Evolutionary conservation across 2,329 filamentous ascomycete genomes (phyloP).

Genomic region (Neonectria sp.): DNA sequence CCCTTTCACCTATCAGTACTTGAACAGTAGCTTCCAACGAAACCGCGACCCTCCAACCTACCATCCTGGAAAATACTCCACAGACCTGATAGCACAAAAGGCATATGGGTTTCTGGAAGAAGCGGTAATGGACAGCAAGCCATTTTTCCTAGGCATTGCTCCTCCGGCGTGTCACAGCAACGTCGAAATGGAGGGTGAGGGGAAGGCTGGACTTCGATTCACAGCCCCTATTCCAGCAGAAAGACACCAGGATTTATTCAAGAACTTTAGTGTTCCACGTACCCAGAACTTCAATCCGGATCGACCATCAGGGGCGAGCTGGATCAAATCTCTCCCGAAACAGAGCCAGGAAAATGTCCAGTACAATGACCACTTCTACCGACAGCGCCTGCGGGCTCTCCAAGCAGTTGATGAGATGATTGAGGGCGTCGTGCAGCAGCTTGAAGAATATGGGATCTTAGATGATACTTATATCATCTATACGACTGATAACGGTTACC

Average conservation of each 20-base stretch:
- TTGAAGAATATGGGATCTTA: slow-evolving; percentile 45
- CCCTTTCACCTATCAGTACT: slow-evolving; percentile 24
- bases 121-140: background rate
- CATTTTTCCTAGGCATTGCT: no score
- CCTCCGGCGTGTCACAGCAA: no score
- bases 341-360: slow-evolving; percentile 50
- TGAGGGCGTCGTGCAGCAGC: slow-evolving; percentile 53
- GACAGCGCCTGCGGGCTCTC: slow-evolving; percentile 58
- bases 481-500: slow-evolving; percentile 32
- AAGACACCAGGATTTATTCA: slow-evolving; percentile 73
- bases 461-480: slow-evolving; percentile 33
- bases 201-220: slow-evolving; percentile 52
- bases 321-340: slow-evolving; percentile 58
- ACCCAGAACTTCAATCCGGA: slow-evolving; percentile 76
- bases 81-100: slow-evolving; percentile 20
- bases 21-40: slow-evolving; percentile 17
- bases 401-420: slow-evolving; percentile 64
- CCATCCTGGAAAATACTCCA: slow-evolving; percentile 17
- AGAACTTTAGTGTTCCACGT: slow-evolving; percentile 72
- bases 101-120: slow-evolving; percentile 16
- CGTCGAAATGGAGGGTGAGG: background rate
- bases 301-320: slow-evolving; percentile 58
- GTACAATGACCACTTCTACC: slow-evolving; percentile 58
- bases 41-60: slow-evolving; percentile 15
- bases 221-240: slow-evolving; percentile 35